Evolutionary conservation across 192 early-diverging fungal genomes (phyloP), one percentile per base, ranked within the genome.

Genomic region (Linnemannia zychae): DNA sequence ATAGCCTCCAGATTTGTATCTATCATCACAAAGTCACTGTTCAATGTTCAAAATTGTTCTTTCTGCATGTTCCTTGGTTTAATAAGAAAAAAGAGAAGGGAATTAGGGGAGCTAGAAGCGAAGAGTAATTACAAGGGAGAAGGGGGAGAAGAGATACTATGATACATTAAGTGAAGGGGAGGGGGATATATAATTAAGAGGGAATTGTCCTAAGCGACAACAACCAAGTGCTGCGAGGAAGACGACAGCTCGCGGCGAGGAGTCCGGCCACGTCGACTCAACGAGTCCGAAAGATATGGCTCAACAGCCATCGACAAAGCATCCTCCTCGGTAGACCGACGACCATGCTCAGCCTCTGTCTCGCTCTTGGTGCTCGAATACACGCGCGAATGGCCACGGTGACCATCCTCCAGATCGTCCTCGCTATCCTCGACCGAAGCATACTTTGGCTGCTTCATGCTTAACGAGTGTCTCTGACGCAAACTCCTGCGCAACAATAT

Each of bases 301-400:
- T 85, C 83, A 9, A 85, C 77, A 52, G 78, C 83, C 78, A 73
- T 85, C 9, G 83, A 79, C 7, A 85, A 49, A 31, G 73, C 83
- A 48, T 85, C 83, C 49, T 85, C 83, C 49, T 85, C 83, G n/a
- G 70, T 72, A 3, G 83, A 79, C n/a, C 83, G 83, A 60, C 74
- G 77, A 22, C 82, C 82, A 75, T 85, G 77, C 37, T 85, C 82
- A 4, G 82, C 74, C 46, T 85, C 82, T 7, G 82, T 85, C 74
- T 79, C 82, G 31, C 44, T 76, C 47, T 65, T 79, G 47, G 66
- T 57, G 31, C 40, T 85, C 16, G 82, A 79, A 40, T 85, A 85
- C 60, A 53, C 50, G 4, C 63, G 60, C 33, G 77, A 50, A 36
- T 63, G n/a, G 6, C 44, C 44, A 7, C 46, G 49, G 20, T 31